A percentile compares a stretch with the other conserved stretches of the same genome.
Conservation (phyloP, 139 green algal genomes). For the Picochlorum sp. region DNA sequence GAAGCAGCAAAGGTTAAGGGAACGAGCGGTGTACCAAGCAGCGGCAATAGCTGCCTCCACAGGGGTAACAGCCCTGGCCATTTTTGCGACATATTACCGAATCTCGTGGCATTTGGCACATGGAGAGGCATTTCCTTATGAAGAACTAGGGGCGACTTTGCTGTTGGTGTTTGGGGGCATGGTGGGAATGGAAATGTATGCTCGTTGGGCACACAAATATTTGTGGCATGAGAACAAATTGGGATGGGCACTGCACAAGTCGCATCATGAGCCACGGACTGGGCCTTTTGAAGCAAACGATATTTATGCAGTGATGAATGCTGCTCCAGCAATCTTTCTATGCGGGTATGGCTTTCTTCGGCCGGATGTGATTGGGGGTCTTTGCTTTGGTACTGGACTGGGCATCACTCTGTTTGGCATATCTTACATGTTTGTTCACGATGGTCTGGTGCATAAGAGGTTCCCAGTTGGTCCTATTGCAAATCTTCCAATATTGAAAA, state of each 20-base stretch:
- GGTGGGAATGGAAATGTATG: conserved; percentile 32
- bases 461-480: conserved; percentile 89
- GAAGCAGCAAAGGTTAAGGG: background rate
- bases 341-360: conserved; percentile 85
- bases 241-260: conserved; percentile 82
- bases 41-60: conserved; percentile 2
- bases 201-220: conserved; percentile 47
- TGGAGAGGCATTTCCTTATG: conserved; percentile 41
- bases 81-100: conserved; percentile 61
- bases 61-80: conserved; percentile 23
- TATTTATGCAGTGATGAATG: conserved; percentile 88
- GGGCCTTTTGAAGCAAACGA: conserved; percentile 96
- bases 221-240: conserved; percentile 84
- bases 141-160: conserved; percentile 59
- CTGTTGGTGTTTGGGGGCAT: conserved; percentile 56
- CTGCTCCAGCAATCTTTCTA: conserved; percentile 79
- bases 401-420: conserved; percentile 97
- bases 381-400: conserved; percentile 85
- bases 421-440: conserved; percentile 98
- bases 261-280: conserved; percentile 77
- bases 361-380: conserved; percentile 49
- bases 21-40: conserved; percentile 3
- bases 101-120: conserved; percentile 52
- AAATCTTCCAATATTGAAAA: conserved; percentile 73
- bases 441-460: conserved; percentile 87